Base-by-base conservation (phyloP, 2,329 filamentous ascomycete genomes). In the Colletotrichum viniferum region DNA sequence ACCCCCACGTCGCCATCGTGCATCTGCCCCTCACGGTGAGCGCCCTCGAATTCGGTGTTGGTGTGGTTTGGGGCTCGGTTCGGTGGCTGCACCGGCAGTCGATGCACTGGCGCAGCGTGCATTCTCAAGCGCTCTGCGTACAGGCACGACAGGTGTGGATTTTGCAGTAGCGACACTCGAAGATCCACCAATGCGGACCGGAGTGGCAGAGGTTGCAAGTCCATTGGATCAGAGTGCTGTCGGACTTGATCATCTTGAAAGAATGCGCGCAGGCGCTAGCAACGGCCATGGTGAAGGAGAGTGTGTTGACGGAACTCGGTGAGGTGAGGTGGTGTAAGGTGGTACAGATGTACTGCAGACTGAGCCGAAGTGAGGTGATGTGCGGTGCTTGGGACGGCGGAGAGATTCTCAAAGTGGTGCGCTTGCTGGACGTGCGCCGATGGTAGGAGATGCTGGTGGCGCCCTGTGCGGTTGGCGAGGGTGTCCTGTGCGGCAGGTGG, bases 151-250 rank as follows among this genome's bases (percentile, higher is more conserved):
- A 94, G 34, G 90, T 88, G 83, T 93, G 92, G 66, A 93, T 84
- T 82, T 92, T 92, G 89, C 92, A 94, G 82, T 92, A 93, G 76
- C 88, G 87, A 85, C 92, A 94, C 82, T 94, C 91, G 78, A 90
- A 94, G 80, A 94, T 94, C 83, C 89, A 90, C 90, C 91, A 93
- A 83, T 92, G 90, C 67, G 92, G 92, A 2, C 92, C 92, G 3
- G 89, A 90, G 76, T 91, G 89, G 81, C 92, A 94, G 79, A 92
- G 84, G 74, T 90, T 88, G 86, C 92, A 94, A 66, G 87, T 87
- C 92, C 92, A 94, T 81, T 92, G 89, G 71, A 94, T 88, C 69
- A 94, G 82, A 13, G 88, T 92, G 80, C 86, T 92, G 79, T 93
- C 91, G 34, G 91, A 92, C 84, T 94, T 94, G 84, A 94, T 89